Conservation (phyloP, 2,329 filamentous ascomycete species). For the Aureobasidium sp. region DNA sequence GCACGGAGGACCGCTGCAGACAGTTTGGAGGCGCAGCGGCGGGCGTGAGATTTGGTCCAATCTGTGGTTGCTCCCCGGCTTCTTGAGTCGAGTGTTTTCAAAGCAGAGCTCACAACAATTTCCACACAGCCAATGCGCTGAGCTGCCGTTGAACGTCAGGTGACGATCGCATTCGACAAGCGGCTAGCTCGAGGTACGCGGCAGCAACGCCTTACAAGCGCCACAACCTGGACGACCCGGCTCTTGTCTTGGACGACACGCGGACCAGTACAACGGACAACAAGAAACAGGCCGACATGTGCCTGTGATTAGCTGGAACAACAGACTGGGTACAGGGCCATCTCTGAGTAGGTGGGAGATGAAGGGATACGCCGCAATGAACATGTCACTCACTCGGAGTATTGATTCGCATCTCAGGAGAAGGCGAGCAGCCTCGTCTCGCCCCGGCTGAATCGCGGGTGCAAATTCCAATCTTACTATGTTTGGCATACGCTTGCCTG, state of each 20-base stretch:
- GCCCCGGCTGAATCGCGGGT: constrained; percentile 7
- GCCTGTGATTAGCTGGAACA: neutral
- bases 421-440: neutral
- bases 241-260: constrained; percentile 9
- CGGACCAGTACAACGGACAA: constrained; percentile 10
- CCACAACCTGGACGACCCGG: constrained; percentile 2
- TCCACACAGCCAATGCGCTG: constrained; percentile 3
- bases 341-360: neutral
- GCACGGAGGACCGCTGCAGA: neutral
- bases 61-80: constrained; percentile 10
- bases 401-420: constrained; percentile 5
- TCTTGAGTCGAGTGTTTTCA: constrained; percentile 3
- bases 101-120: constrained; percentile 1
- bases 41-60: constrained; percentile 10
- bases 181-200: neutral
- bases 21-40: constrained; percentile 9
- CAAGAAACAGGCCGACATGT: neutral
- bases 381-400: neutral
- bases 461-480: constrained; percentile 5
- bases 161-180: constrained; percentile 3
- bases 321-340: neutral
- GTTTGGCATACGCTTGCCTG: constrained; percentile 7
- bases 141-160: constrained; percentile 5
- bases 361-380: constrained; percentile 5
- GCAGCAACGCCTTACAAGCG: constrained; percentile 5